Percentiles rank a stretch among this genome's conserved stretches.
phyloP scores from a whole-genome alignment of 2,329 filamentous ascomycete species.

The Phymatotrichopsis omnivora region DNA sequence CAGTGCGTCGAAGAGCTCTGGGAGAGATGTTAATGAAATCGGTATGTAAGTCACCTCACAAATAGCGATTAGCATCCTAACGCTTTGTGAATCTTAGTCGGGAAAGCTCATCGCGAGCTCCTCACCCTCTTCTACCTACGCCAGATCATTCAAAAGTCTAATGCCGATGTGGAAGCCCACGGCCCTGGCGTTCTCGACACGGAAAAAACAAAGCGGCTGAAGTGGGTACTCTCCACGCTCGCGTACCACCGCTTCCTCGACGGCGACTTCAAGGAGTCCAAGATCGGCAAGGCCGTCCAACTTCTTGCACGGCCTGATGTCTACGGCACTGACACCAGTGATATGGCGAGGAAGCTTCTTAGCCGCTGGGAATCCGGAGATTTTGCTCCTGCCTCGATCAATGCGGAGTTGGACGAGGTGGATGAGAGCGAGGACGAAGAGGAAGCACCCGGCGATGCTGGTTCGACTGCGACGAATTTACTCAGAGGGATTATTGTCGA shows the following conservation, averaged over 20 bases:
- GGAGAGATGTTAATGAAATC: no score
- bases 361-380: slow-evolving; percentile 15
- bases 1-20: no score
- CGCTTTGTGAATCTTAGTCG: no score
- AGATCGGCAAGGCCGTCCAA: slow-evolving; percentile 14
- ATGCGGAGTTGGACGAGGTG: not conserved
- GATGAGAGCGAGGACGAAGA: slow-evolving; percentile 12
- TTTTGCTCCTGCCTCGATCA: slow-evolving; percentile 11
- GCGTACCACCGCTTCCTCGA: slow-evolving; percentile 10
- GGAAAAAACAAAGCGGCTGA: not conserved
- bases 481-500: slow-evolving; percentile 17
- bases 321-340: slow-evolving; percentile 12
- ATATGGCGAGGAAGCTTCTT: slow-evolving; percentile 10
- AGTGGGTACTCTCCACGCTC: slow-evolving; percentile 5
- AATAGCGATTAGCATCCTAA: no score
- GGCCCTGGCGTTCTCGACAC: not conserved
- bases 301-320: slow-evolving; percentile 1
- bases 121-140: slow-evolving; percentile 11
- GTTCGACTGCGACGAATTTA: not conserved
- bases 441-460: slow-evolving; percentile 4
- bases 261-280: slow-evolving; percentile 2
- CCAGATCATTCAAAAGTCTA: slow-evolving; percentile 10
- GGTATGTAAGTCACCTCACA: no score
- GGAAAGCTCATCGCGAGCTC: no score
- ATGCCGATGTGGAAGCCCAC: not conserved